Conservation (phyloP, 140 eudicot species). For the Ambrosia hybrid region DNA sequence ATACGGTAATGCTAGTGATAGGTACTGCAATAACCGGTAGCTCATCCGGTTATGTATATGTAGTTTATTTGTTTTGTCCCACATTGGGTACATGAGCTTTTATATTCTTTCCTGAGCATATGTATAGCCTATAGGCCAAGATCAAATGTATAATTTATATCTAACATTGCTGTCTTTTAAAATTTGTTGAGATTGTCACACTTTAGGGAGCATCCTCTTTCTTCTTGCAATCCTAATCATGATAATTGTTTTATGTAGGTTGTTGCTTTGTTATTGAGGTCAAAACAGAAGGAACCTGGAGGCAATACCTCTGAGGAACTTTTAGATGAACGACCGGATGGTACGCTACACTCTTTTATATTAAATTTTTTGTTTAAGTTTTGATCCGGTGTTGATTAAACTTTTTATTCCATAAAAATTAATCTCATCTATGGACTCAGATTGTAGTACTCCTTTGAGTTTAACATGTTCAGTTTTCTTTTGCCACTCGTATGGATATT, state of each 20-base stretch:
- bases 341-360: constrained; percentile 35
- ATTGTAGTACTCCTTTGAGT: constrained; percentile 8
- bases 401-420: constrained; percentile 11
- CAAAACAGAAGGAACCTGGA: constrained; percentile 52
- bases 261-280: constrained; percentile 70
- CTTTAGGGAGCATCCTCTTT: background rate
- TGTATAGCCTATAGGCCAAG: too few species aligned
- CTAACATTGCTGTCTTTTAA: constrained; percentile 6
- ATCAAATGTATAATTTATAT: background rate
- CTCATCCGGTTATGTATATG: background rate
- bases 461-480: background rate
- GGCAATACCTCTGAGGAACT: constrained; percentile 40
- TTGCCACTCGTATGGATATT: too few species aligned
- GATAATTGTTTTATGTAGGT: constrained; percentile 54
- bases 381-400: background rate
- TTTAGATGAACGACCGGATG: constrained; percentile 41
- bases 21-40: background rate
- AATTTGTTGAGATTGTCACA: background rate
- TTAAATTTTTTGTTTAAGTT: constrained; percentile 1
- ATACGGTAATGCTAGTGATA: background rate
- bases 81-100: too few species aligned
- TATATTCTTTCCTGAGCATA: too few species aligned
- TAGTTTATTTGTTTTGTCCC: too few species aligned
- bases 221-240: background rate
- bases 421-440: background rate